A percentile compares a stretch with the other conserved stretches of the same genome.
Evolutionary conservation across 148 eudicot species (phyloP).

Genomic region (Vaccinium myrtillus): DNA sequence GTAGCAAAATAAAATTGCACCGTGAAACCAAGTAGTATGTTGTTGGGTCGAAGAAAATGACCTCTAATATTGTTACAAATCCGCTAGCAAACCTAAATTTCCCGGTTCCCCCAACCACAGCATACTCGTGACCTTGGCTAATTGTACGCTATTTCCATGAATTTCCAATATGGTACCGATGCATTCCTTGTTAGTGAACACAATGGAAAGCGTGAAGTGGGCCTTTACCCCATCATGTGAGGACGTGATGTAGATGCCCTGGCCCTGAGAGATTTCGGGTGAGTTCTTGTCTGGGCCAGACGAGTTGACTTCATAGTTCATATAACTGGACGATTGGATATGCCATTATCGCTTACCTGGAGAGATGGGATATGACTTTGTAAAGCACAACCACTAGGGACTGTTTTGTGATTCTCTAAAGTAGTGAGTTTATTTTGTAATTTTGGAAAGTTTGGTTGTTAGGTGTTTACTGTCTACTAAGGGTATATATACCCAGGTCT

Average conservation of each 20-base stretch:
- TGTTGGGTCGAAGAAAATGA: background rate
- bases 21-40: background rate
- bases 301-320: no score
- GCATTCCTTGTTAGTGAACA: background rate
- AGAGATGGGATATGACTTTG: no score
- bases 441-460: no score
- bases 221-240: background rate
- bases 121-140: background rate
- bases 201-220: background rate
- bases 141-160: background rate
- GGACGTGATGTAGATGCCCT: background rate
- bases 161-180: slow-evolving; percentile 8
- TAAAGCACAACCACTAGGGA: no score
- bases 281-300: background rate
- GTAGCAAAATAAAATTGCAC: background rate
- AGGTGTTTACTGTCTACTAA: no score
- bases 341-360: no score
- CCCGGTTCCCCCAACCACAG: background rate
- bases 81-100: slow-evolving; percentile 5
- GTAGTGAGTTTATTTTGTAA: no score
- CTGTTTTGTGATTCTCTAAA: no score
- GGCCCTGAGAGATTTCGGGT: background rate
- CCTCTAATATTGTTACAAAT: background rate
- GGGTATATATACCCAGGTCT: no score
- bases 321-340: no score